These are phyloP conservation scores for Cryptococcus sp. DNA, from an alignment of 1,284 basidiomycete species.

Conservation along the genomic window DNA sequence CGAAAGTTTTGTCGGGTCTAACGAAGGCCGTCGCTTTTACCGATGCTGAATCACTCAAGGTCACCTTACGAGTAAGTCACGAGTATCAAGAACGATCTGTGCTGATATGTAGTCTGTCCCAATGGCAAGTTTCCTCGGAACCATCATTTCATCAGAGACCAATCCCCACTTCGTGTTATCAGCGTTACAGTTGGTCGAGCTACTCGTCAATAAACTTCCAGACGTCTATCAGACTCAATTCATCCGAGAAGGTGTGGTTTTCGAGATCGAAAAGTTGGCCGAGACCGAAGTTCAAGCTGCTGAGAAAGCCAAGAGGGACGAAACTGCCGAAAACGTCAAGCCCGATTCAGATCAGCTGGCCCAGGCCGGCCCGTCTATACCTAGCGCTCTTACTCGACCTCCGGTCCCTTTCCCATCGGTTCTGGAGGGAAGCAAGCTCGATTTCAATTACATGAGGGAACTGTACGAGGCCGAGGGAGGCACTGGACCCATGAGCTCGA, in stretches of 20 bases:
- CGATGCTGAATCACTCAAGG: slow-evolving; percentile 67
- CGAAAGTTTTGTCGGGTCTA: slow-evolving; percentile 78
- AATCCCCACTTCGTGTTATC: slow-evolving; percentile 77
- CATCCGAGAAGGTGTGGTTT: slow-evolving; percentile 86
- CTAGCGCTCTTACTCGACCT: too few species aligned
- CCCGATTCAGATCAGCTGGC: too few species aligned
- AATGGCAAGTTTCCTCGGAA: slow-evolving; percentile 85
- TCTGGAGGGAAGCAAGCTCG: too few species aligned
- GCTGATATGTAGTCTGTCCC: slow-evolving; percentile 79
- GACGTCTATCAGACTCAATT: slow-evolving; percentile 79
- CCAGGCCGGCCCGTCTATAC: too few species aligned
- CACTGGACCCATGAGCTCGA: too few species aligned
- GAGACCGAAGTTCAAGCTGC: slow-evolving; percentile 50
- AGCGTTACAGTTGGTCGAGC: slow-evolving; percentile 83
- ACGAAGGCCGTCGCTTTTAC: slow-evolving; percentile 85
- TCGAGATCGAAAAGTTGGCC: slow-evolving; percentile 77
- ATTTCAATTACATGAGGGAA: too few species aligned
- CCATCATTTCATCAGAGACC: slow-evolving; percentile 84
- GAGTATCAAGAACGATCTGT: too few species aligned
- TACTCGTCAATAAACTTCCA: slow-evolving; percentile 76
- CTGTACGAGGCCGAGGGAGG: too few species aligned
- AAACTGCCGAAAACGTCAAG: too few species aligned
- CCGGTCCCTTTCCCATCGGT: too few species aligned
- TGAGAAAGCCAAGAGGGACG: too few species aligned
- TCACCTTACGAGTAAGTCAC: slow-evolving; percentile 67